Evolutionary conservation across 2,329 filamentous ascomycete species (phyloP).

Genomic region (Diaporthe citri): DNA sequence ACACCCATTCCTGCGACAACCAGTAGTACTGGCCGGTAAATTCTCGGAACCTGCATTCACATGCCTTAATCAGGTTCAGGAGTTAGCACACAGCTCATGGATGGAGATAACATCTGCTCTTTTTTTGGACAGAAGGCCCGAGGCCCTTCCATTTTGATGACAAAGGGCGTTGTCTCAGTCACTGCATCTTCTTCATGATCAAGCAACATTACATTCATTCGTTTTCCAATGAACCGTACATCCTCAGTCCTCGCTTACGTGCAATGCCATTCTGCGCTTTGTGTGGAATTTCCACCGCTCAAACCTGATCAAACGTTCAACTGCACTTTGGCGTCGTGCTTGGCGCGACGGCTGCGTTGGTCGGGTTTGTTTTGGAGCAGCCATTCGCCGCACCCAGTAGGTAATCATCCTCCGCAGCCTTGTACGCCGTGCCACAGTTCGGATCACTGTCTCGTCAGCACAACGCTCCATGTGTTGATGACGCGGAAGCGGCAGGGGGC

Average conservation of each 20-base stretch:
- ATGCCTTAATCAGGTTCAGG: no score
- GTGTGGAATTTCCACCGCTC: not conserved
- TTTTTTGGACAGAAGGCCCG: no score
- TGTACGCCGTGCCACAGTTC: constrained; percentile 61
- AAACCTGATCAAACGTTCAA: constrained; percentile 26
- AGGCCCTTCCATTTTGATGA: not conserved
- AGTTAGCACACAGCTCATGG: not conserved
- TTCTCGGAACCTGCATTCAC: no score
- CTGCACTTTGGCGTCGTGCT: constrained; percentile 46
- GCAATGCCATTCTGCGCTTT: not conserved
- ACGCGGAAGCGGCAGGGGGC: not conserved
- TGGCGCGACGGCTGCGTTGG: constrained; percentile 46
- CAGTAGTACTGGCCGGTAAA: no score
- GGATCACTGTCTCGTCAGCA: constrained; percentile 52
- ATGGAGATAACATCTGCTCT: not conserved
- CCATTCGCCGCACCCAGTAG: constrained; percentile 50
- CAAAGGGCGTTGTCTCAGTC: not conserved
- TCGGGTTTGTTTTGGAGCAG: constrained; percentile 53
- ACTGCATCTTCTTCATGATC: not conserved
- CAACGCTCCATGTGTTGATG: not conserved
- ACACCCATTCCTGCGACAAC: no score
- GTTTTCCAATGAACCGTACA: not conserved
- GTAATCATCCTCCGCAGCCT: constrained; percentile 58
- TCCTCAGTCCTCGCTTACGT: not conserved
- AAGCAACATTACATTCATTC: not conserved